A percentile compares a stretch with the other conserved stretches of the same genome.
Evolutionary conservation across 257 asterid genomes (phyloP).

Genomic region (Rhazya stricta): DNA sequence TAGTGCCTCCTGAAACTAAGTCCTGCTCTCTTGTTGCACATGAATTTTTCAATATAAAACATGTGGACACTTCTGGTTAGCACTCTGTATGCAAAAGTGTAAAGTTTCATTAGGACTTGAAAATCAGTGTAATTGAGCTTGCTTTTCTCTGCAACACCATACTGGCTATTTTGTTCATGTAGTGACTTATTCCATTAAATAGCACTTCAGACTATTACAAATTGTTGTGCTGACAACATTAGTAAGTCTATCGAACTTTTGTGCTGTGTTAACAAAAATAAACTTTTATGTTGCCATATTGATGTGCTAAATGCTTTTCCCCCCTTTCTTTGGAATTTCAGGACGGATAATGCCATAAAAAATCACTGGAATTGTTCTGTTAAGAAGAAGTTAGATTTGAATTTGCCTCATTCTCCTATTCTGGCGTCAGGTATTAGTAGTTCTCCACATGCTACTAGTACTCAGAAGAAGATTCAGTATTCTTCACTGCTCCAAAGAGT

Average conservation of each 20-base stretch:
- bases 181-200: neutral
- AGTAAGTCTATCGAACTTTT: neutral
- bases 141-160: neutral
- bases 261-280: neutral
- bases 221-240: neutral
- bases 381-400: constrained; percentile 51
- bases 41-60: neutral
- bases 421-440: constrained; percentile 22
- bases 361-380: constrained; percentile 73
- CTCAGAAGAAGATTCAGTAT: constrained; percentile 24
- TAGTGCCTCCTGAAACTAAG: too few relatives aligned
- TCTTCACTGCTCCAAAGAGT: constrained; percentile 17
- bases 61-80: neutral
- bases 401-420: constrained; percentile 32
- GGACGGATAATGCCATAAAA: constrained; percentile 81
- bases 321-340: constrained; percentile 20
- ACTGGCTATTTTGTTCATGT: neutral
- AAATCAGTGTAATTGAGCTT: neutral
- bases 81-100: neutral
- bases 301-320: constrained; percentile 5
- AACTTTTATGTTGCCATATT: neutral
- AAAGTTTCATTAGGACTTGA: neutral
- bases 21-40: too few relatives aligned
- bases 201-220: neutral
- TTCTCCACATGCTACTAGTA: constrained; percentile 17